Percentiles rank a stretch among this genome's conserved stretches.
phyloP scores from a whole-genome alignment of 805 yeast species.

The Scheffersomyces stipitis region DNA sequence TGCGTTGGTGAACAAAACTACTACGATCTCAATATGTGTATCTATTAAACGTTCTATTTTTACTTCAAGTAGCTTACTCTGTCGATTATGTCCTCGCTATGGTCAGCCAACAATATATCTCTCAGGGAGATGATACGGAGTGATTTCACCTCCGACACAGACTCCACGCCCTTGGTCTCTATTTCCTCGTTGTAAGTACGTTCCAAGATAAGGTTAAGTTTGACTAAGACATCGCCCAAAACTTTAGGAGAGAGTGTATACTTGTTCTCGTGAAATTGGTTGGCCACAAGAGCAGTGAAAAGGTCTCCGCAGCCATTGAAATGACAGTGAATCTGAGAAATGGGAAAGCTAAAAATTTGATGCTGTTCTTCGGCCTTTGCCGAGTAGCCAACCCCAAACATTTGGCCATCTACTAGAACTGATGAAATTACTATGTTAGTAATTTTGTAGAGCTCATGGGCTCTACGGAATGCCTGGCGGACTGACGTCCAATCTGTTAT shows the following conservation, averaged over 20 bases:
- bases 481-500: constrained; percentile 41
- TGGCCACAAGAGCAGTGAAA: constrained; percentile 60
- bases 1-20: too few relatives aligned
- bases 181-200: constrained; percentile 25
- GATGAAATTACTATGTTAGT: constrained; percentile 61
- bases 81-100: constrained; percentile 6
- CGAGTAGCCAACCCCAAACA: constrained; percentile 43
- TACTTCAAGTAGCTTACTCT: neutral
- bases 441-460: constrained; percentile 46
- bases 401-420: constrained; percentile 34
- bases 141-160: constrained; percentile 30
- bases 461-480: constrained; percentile 35
- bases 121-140: constrained; percentile 38
- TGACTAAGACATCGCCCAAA: constrained; percentile 24
- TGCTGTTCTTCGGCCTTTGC: constrained; percentile 2
- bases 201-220: constrained; percentile 28
- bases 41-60: too few relatives aligned
- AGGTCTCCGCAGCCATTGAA: constrained; percentile 79
- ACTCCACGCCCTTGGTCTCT: constrained; percentile 8
- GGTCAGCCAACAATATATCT: constrained; percentile 18
- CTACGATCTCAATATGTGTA: too few relatives aligned
- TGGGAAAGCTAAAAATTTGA: constrained; percentile 34
- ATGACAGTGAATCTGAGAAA: constrained; percentile 53
- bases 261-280: constrained; percentile 34
- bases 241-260: constrained; percentile 20